Evolutionary conservation across 1,139 yeast genomes (phyloP), one percentile per base, ranked within the genome.

Genomic region (Candida pseudoviswanathii): DNA sequence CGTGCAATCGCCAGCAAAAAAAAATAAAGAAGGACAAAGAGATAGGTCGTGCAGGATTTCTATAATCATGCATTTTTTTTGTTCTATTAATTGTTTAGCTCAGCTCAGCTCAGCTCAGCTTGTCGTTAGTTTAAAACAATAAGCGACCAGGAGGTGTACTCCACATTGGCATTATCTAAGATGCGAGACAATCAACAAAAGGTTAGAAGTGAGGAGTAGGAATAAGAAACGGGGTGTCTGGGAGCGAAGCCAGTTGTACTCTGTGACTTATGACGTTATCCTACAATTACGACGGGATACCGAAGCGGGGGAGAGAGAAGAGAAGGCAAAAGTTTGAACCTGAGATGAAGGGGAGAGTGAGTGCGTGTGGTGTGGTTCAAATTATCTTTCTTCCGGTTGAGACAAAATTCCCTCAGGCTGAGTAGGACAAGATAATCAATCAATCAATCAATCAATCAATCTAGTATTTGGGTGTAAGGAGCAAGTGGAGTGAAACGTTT

Each of bases 61-160:
- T 24, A 37, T 25, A 37, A 37, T 37, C 41, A 37, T 25, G 41
- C 41, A 37, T 37, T 37, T 37, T 37, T 37, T 37, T 37, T 25
- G n/a, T 31, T 5, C 4, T 9, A n/a, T 33, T 33, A n/a, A 11
- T 11, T 11, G 37, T 33, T 33, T 10, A 5, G 10, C 10, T 11
- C 11, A 10, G 21, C 9, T 16, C 16, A 16, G 16, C 16, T 16
- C 16, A 16, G 16, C 16, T 16, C 16, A 16, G 16, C 16, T 16
- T 16, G 16, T 16, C 16, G 16, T 16, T 16, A 16, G 16, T 16
- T 16, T 16, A 16, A 16, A 16, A 16, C 16, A 16, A 16, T 16
- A 16, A 16, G 16, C 16, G 16, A 2, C 16, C 16, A 16, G 7
- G 21, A 10, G 5, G 21, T 11, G 8, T 33, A 8, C 30, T 27